Percentiles rank a stretch among this genome's conserved stretches.
Conservation (phyloP, 2,329 filamentous ascomycete species). For the Aureobasidium uvarum region DNA sequence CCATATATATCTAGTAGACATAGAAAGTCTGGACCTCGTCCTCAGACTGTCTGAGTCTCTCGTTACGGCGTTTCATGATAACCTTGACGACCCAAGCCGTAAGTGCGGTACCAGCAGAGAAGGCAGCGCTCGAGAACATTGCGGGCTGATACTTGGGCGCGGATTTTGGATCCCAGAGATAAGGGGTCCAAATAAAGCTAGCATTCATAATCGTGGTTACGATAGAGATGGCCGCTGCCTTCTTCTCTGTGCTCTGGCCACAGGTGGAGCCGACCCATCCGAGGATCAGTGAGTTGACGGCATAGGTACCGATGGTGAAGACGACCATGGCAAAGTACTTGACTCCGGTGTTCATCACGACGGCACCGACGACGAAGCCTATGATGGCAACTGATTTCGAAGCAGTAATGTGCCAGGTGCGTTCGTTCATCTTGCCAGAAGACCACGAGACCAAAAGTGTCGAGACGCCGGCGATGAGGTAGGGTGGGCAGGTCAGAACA, state of each 20-base stretch:
- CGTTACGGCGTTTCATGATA: conserved; percentile 46
- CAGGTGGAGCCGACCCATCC: conserved; percentile 49
- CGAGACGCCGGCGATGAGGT: conserved; percentile 36
- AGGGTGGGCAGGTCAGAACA: conserved; percentile 48
- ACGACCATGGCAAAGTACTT: conserved; percentile 36
- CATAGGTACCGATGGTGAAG: conserved; percentile 41
- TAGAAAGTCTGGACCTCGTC: conserved; percentile 35
- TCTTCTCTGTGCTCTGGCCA: conserved; percentile 52
- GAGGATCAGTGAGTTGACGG: conserved; percentile 50
- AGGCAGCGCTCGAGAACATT: conserved; percentile 47
- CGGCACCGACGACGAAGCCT: conserved; percentile 41
- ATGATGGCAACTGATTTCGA: conserved; percentile 41
- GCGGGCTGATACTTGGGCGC: conserved; percentile 48
- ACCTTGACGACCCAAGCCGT: conserved; percentile 47
- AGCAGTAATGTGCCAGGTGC: conserved; percentile 43
- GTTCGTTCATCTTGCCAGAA: conserved; percentile 43
- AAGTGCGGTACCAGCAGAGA: conserved; percentile 46
- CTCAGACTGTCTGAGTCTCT: conserved; percentile 36
- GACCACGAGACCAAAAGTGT: conserved; percentile 39
- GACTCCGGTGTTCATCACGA: conserved; percentile 41
- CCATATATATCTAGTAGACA: conserved; percentile 31
- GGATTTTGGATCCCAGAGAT: conserved; percentile 51
- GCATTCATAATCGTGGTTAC: conserved; percentile 52
- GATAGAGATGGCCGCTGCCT: conserved; percentile 50
- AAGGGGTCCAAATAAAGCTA: conserved; percentile 53